A percentile compares a stretch with the other conserved stretches of the same genome.
These are phyloP conservation scores for Pseudogymnoascus sp. DNA, from an alignment of 2,329 filamentous ascomycete genomes.

Conservation along the genomic window DNA sequence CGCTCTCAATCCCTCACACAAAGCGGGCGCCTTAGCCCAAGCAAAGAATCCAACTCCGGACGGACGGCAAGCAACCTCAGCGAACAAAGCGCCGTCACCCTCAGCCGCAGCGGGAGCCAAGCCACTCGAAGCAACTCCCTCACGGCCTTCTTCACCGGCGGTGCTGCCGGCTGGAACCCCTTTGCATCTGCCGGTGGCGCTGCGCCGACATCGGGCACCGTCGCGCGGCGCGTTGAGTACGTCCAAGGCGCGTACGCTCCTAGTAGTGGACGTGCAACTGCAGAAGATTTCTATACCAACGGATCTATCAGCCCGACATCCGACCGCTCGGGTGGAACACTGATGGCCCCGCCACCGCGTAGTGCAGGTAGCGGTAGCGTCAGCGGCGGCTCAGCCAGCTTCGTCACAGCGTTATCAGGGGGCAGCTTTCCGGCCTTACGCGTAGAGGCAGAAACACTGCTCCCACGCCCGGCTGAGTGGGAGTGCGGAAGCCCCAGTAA, in stretches of 20 bases:
- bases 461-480: slow-evolving; percentile 23
- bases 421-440: slow-evolving; percentile 21
- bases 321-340: not conserved
- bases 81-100: slow-evolving; percentile 25
- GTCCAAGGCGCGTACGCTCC: not conserved
- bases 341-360: slow-evolving; percentile 14
- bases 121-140: slow-evolving; percentile 5
- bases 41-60: slow-evolving; percentile 20
- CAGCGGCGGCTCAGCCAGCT: slow-evolving; percentile 15
- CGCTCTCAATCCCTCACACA: slow-evolving; percentile 20
- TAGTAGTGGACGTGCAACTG: not conserved
- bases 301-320: not conserved
- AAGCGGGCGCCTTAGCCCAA: slow-evolving; percentile 26
- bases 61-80: slow-evolving; percentile 30
- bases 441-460: slow-evolving; percentile 24
- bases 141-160: slow-evolving; percentile 9
- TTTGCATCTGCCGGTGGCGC: not conserved
- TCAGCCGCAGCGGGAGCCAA: slow-evolving; percentile 16
- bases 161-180: slow-evolving; percentile 16
- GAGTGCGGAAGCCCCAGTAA: slow-evolving; percentile 46
- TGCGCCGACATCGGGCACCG: not conserved
- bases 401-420: slow-evolving; percentile 26
- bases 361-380: slow-evolving; percentile 21
- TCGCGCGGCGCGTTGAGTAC: not conserved
- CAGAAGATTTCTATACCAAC: not conserved